phyloP scores from a whole-genome alignment of 2,329 filamentous ascomycete species.

The Colletotrichum eleusines region DNA sequence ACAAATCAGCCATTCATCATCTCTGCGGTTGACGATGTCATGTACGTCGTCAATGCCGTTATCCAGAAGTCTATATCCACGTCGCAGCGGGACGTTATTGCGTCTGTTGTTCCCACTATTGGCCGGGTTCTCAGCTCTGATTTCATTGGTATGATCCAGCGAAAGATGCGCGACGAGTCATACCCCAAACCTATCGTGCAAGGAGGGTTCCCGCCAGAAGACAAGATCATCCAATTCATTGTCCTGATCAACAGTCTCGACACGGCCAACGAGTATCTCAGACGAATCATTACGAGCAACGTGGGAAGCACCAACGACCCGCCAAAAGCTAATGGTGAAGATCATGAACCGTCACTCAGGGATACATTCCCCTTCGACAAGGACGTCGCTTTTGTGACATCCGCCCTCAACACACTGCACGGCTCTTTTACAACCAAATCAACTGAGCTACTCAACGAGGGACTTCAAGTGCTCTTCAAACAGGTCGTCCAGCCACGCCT shows the following conservation, averaged over 20 bases:
- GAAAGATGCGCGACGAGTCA: slow-evolving; percentile 96
- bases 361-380: slow-evolving; percentile 84
- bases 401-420: slow-evolving; percentile 76
- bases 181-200: slow-evolving; percentile 86
- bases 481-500: slow-evolving; percentile 88
- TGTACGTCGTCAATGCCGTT: slow-evolving; percentile 98
- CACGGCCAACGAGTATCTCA: slow-evolving; percentile 89
- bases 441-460: slow-evolving; percentile 84
- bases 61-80: slow-evolving; percentile 89
- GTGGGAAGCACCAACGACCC: slow-evolving; percentile 61
- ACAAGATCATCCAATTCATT: slow-evolving; percentile 88
- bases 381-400: slow-evolving; percentile 77
- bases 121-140: slow-evolving; percentile 86
- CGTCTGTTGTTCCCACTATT: slow-evolving; percentile 82
- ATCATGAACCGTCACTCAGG: slow-evolving; percentile 61
- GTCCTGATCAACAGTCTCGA: slow-evolving; percentile 97
- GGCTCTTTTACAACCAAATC: slow-evolving; percentile 81
- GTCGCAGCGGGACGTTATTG: slow-evolving; percentile 82
- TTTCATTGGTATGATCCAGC: slow-evolving; percentile 96
- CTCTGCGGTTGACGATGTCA: slow-evolving; percentile 96
- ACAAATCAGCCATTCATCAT: slow-evolving; percentile 91
- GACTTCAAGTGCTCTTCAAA: slow-evolving; percentile 86
- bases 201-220: slow-evolving; percentile 87
- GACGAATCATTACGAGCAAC: slow-evolving; percentile 82
- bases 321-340: slow-evolving; percentile 47